These are phyloP conservation scores for Sarocladium strictum DNA, from an alignment of 2,329 filamentous ascomycete species.

Conservation along the genomic window DNA sequence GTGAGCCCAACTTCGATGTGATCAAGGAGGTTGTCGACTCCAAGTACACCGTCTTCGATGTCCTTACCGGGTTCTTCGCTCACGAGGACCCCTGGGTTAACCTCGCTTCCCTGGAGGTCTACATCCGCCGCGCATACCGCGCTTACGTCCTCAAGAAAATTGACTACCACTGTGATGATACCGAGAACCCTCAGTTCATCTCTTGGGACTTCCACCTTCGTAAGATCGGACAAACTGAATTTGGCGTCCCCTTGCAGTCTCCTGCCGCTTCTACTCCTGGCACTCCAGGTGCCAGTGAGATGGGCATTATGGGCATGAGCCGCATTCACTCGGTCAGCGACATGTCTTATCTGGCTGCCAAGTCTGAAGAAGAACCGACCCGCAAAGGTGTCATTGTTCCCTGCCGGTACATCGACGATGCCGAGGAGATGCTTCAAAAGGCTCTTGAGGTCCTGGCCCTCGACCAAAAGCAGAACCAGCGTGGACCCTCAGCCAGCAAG, in stretches of 20 bases:
- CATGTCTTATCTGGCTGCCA: slow-evolving; percentile 79
- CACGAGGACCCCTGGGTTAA: slow-evolving; percentile 94
- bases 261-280: slow-evolving; percentile 79
- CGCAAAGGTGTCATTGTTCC: slow-evolving; percentile 94
- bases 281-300: slow-evolving; percentile 51
- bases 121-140: slow-evolving; percentile 92
- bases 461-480: slow-evolving; percentile 50
- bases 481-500: slow-evolving; percentile 31
- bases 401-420: slow-evolving; percentile 88
- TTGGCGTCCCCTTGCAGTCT: slow-evolving; percentile 73
- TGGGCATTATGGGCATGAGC: slow-evolving; percentile 52
- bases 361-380: slow-evolving; percentile 67
- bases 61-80: slow-evolving; percentile 89
- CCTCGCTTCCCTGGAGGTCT: slow-evolving; percentile 89
- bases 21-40: slow-evolving; percentile 98
- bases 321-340: slow-evolving; percentile 94
- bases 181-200: slow-evolving; percentile 62
- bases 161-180: slow-evolving; percentile 80
- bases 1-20: slow-evolving; percentile 81
- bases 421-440: slow-evolving; percentile 77
- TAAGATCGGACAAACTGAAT: slow-evolving; percentile 89
- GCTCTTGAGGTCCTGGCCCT: slow-evolving; percentile 78
- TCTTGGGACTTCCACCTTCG: slow-evolving; percentile 95
- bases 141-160: slow-evolving; percentile 88
- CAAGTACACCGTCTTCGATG: slow-evolving; percentile 97